Conservation (phyloP, 2,329 filamentous ascomycete species). For the Exophiala sp. region DNA sequence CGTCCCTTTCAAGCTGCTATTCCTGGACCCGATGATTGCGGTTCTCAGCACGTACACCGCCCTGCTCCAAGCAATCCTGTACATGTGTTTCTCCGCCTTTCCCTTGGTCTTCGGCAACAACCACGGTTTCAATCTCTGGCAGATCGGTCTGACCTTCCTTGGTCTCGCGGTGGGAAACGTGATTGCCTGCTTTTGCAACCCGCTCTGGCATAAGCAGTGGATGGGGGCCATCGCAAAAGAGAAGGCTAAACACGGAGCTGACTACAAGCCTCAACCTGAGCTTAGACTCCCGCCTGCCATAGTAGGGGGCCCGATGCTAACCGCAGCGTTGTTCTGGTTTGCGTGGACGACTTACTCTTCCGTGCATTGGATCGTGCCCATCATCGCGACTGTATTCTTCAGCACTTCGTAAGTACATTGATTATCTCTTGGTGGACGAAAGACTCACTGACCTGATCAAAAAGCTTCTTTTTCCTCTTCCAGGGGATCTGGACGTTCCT, state of each 20-base stretch:
- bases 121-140: slow-evolving; percentile 33
- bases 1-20: slow-evolving; percentile 40
- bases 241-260: slow-evolving; percentile 39
- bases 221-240: slow-evolving; percentile 33
- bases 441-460: slow-evolving; percentile 1
- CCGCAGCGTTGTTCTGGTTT: slow-evolving; percentile 81
- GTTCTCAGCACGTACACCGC: slow-evolving; percentile 35
- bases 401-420: slow-evolving; percentile 32
- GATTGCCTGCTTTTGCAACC: slow-evolving; percentile 39
- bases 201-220: slow-evolving; percentile 41
- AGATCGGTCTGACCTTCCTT: slow-evolving; percentile 39
- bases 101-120: slow-evolving; percentile 36
- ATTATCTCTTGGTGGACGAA: not conserved
- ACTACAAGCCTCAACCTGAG: slow-evolving; percentile 67
- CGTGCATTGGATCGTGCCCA: slow-evolving; percentile 42
- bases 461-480: slow-evolving; percentile 60
- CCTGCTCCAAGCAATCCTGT: slow-evolving; percentile 36
- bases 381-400: slow-evolving; percentile 47
- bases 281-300: slow-evolving; percentile 71
- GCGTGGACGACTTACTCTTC: slow-evolving; percentile 69
- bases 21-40: slow-evolving; percentile 38
- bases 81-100: slow-evolving; percentile 37
- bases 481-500: slow-evolving; percentile 82
- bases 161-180: slow-evolving; percentile 43
- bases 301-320: slow-evolving; percentile 65